Evolutionary conservation across 75 land plant genomes (phyloP), one percentile per base, ranked within the genome.

Genomic region (Selaginella moellendorffii): DNA sequence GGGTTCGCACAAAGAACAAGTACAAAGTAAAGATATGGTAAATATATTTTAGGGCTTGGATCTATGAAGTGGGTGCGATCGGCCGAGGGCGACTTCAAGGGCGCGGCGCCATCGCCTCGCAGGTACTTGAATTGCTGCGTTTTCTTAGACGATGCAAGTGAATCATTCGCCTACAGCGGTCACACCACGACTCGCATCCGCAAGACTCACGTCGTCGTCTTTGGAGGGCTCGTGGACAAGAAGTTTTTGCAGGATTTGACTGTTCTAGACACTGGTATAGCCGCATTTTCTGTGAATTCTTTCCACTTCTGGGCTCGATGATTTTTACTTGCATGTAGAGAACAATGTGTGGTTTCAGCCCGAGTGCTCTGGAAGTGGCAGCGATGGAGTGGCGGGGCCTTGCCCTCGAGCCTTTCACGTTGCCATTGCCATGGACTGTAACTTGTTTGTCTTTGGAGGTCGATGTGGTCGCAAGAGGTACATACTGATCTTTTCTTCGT

Each of bases 361-460:
- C 1, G 83, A 88, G 63, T 92, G 97, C 63, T 84, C 88, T 23
- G 97, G 92, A 8, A 85, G 68, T 70, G 86, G 71, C 8, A 69
- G 74, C 61, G 97, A 84, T 65, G 88, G 82, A 17, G 72, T 76
- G 10, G 63, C 69, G 1, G 89, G 97, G 24, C 96, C 97, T 2
- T 60, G 88, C 61, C 83, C 97, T 52, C 74, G 97, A 26, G 97
- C 97, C 30, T 92, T 92, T 65, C 97, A 92, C 71, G 83, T 92
- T 74, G 84, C 96, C 25, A 80, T 83, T 65, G 78, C 97, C 14
- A 88, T 92, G 68, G 97, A 83, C 54, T 92, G 97, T 65, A 74
- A 92, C 65, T 81, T 92, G 97, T 92, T 92, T 70, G 68, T 92
- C 21, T 92, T 88, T 77, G 89, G 96, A 62, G 97, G 97, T 18